These are phyloP conservation scores for Cucurbita moschata DNA, from an alignment of 306 rosid genomes.

Conservation along the genomic window DNA sequence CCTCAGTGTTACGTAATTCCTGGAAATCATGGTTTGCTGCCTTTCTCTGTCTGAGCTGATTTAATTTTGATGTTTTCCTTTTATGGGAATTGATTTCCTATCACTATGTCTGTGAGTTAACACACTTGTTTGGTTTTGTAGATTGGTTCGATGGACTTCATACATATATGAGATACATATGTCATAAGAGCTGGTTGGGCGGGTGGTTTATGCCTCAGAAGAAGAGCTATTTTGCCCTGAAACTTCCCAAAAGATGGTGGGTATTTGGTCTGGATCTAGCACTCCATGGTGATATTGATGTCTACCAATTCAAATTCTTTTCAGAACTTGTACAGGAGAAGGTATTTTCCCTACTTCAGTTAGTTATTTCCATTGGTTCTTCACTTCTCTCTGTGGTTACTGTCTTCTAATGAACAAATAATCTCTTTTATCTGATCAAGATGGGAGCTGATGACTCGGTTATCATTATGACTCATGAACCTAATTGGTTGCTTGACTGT, in stretches of 20 bases:
- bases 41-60: conserved; percentile 2
- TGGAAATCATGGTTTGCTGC: conserved; percentile 85
- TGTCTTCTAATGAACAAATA: neutral
- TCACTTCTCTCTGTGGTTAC: neutral
- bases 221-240: conserved; percentile 93
- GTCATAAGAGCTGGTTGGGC: conserved; percentile 94
- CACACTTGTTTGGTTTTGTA: conserved; percentile 22
- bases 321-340: conserved; percentile 50
- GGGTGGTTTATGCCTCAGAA: conserved; percentile 98
- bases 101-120: neutral
- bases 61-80: neutral
- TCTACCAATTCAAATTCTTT: conserved; percentile 93
- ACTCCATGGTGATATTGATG: conserved; percentile 92
- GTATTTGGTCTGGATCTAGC: conserved; percentile 89
- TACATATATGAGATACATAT: conserved; percentile 89
- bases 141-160: conserved; percentile 99
- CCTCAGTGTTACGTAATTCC: conserved; percentile 96
- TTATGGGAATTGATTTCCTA: neutral
- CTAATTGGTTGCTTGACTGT: conserved; percentile 92
- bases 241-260: conserved; percentile 97
- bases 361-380: neutral
- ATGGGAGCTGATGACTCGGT: conserved; percentile 73
- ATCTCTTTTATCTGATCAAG: conserved; percentile 24
- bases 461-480: conserved; percentile 86
- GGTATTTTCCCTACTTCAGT: conserved; percentile 24